These are phyloP conservation scores for Styphnolobium japonicum DNA, from an alignment of 306 rosid genomes.

Conservation along the genomic window DNA sequence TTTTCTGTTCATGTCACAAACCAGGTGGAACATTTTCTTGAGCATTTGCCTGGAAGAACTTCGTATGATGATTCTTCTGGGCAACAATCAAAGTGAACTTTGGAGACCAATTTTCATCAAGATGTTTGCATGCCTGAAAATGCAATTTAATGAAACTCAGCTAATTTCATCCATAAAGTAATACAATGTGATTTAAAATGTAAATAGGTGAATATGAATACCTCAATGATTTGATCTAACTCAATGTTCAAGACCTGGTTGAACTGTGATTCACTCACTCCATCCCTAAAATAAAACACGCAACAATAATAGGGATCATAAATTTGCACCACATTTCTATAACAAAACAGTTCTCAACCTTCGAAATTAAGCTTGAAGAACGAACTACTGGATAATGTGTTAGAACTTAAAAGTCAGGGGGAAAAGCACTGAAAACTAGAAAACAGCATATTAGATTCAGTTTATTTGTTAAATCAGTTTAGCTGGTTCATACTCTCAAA, in stretches of 20 bases:
- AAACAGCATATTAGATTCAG: background rate
- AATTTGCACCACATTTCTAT: background rate
- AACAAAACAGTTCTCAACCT: background rate
- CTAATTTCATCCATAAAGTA: background rate
- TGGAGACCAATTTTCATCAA: conserved; percentile 32
- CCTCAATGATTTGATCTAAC: conserved; percentile 38
- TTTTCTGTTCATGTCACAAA: background rate
- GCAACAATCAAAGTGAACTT: conserved; percentile 44
- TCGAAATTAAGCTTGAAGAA: background rate
- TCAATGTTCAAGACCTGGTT: conserved; percentile 40
- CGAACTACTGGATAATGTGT: background rate
- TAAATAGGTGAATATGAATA: background rate
- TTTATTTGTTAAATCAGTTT: background rate
- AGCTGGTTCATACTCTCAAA: background rate
- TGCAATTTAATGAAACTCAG: background rate
- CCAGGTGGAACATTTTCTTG: conserved; percentile 38
- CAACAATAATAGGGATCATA: background rate
- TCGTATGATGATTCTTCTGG: conserved; percentile 43
- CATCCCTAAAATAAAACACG: conserved; percentile 32
- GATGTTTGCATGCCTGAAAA: conserved; percentile 36
- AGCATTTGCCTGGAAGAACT: conserved; percentile 26
- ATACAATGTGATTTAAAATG: background rate
- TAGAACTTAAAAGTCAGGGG: background rate
- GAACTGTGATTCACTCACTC: conserved; percentile 49
- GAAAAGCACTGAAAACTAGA: background rate